phyloP scores from a whole-genome alignment of 176 grass and related monocot species.

The Ananas comosus region DNA sequence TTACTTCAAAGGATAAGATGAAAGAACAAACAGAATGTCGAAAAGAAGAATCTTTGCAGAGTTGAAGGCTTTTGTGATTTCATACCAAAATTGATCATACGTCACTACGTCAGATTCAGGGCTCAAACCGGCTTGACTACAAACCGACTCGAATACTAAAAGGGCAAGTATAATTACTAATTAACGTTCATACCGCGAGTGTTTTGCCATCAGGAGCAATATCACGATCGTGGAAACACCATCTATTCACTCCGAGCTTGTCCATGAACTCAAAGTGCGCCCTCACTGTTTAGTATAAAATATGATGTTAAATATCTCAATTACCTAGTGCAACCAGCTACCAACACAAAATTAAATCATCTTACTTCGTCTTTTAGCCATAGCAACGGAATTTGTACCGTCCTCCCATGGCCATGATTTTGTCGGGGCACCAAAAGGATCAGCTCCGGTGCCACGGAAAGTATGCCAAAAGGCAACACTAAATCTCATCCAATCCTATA shows the following conservation, averaged over 20 bases:
- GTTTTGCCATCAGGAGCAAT: conserved; percentile 86
- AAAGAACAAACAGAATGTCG: too few species aligned
- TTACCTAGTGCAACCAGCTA: background rate
- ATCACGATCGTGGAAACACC: conserved; percentile 98
- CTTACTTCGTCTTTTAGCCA: conserved; percentile 96
- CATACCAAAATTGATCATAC: too few species aligned
- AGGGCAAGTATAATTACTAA: background rate
- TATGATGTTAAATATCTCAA: background rate
- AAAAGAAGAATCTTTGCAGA: too few species aligned
- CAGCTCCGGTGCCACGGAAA: conserved; percentile 64
- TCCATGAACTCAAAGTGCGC: conserved; percentile 96
- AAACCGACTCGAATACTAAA: background rate
- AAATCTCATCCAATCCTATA: conserved; percentile 84
- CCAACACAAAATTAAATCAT: conserved; percentile 9
- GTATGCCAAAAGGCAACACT: conserved; percentile 91
- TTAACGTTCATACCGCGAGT: conserved; percentile 34
- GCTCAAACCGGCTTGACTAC: background rate
- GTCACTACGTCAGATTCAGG: too few species aligned
- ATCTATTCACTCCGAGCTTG: conserved; percentile 89
- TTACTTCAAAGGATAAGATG: too few species aligned
- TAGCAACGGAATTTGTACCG: conserved; percentile 74
- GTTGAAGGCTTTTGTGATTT: too few species aligned
- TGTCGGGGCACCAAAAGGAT: conserved; percentile 78
- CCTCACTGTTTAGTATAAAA: conserved; percentile 44
- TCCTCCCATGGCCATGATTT: conserved; percentile 95